Percentiles rank a stretch among this genome's conserved stretches.
phyloP scores from a whole-genome alignment of 2,329 filamentous ascomycete genomes.

The Geosmithia flava region DNA sequence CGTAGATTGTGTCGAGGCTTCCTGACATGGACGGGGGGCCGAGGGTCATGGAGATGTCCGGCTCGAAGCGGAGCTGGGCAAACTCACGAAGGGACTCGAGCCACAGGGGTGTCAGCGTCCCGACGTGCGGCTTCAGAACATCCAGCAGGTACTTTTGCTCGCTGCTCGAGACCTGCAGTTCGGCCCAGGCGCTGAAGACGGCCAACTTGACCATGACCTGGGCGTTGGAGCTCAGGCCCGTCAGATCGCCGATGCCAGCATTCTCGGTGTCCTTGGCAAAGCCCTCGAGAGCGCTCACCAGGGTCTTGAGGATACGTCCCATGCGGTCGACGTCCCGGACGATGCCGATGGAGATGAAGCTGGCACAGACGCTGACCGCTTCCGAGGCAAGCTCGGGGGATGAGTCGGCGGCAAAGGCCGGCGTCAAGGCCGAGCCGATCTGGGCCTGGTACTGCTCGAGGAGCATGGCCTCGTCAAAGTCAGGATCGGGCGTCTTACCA shows the following conservation, averaged over 20 bases:
- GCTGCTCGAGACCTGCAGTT: slow-evolving; percentile 86
- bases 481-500: slow-evolving; percentile 86
- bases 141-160: slow-evolving; percentile 84
- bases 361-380: slow-evolving; percentile 94
- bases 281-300: slow-evolving; percentile 83
- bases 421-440: slow-evolving; percentile 91
- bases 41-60: slow-evolving; percentile 86
- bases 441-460: slow-evolving; percentile 98
- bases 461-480: slow-evolving; percentile 93
- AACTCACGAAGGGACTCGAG: slow-evolving; percentile 87
- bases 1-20: slow-evolving; percentile 87
- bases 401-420: slow-evolving; percentile 90
- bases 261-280: slow-evolving; percentile 74
- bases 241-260: slow-evolving; percentile 83
- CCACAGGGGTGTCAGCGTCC: slow-evolving; percentile 85
- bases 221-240: slow-evolving; percentile 86
- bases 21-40: slow-evolving; percentile 71
- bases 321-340: slow-evolving; percentile 97
- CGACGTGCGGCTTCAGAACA: slow-evolving; percentile 82
- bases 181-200: slow-evolving; percentile 93
- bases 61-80: slow-evolving; percentile 85
- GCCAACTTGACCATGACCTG: slow-evolving; percentile 98
- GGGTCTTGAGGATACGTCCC: slow-evolving; percentile 90
- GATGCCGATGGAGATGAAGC: slow-evolving; percentile 93
- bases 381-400: slow-evolving; percentile 92